Conservation (phyloP, 1,284 basidiomycete genomes). For the Tylopilus sp. region DNA sequence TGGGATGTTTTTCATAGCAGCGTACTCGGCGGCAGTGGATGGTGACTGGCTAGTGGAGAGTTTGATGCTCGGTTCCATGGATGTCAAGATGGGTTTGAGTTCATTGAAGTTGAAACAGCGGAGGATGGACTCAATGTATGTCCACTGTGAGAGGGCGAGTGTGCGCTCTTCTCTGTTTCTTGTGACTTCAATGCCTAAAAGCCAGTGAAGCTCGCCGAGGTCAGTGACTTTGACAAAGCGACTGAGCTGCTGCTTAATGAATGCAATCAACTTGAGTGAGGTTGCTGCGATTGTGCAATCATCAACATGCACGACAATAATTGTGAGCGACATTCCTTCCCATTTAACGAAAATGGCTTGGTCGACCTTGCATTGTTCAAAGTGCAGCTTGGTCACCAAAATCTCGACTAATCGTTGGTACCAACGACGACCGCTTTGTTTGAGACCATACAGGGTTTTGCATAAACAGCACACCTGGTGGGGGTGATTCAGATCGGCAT, state of each 20-base stretch:
- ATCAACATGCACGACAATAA: no score
- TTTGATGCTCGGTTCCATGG: not conserved
- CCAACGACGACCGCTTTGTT: not conserved
- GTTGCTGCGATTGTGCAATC: not conserved
- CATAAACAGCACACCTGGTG: not conserved
- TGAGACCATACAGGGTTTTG: not conserved
- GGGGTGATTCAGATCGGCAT: not conserved
- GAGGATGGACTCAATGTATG: not conserved
- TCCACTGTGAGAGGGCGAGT: not conserved
- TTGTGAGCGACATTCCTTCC: not conserved
- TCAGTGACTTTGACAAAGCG: not conserved
- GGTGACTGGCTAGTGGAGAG: not conserved
- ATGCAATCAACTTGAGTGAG: not conserved
- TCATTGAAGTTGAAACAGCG: not conserved
- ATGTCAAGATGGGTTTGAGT: not conserved
- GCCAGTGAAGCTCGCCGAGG: not conserved
- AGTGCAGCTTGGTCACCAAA: not conserved
- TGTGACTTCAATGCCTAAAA: constrained; percentile 7
- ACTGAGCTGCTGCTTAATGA: not conserved
- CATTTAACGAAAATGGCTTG: not conserved
- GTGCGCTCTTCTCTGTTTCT: constrained; percentile 5
- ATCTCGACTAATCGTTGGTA: not conserved
- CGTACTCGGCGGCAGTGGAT: no score
- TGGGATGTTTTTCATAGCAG: not conserved
- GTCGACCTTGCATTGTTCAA: not conserved